Evolutionary conservation across 208 protist species (phyloP), one percentile per base, ranked within the genome.

Genomic region (Giardia muris): DNA sequence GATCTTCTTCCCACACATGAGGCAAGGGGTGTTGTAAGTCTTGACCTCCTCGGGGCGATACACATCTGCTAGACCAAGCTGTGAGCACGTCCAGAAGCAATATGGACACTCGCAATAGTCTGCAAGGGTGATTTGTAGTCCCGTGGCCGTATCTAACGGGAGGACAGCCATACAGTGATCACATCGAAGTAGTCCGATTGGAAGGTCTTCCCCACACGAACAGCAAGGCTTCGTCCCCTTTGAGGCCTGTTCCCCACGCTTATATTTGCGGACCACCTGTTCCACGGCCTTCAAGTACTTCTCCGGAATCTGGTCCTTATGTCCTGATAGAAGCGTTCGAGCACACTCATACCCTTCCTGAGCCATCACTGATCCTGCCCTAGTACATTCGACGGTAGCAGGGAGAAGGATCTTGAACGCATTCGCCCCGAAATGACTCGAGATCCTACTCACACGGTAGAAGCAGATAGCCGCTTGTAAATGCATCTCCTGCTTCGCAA

Each of bases 41-140:
- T 90, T 90, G 2, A 90, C 48, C 1, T 2, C 87, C 10, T 90
- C 87, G 0, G 0, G 1, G n/a, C 2, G 0, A 47, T 90, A 90
- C 43, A 90, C 44, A 4, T 90, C 87, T n/a, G 46, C 46, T 4
- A 90, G n/a, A 48, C 87, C 87, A 4, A 90, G 45, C n/a, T 45
- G 46, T 4, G 87, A 90, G 44, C 87, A 90, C 48, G n/a, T 4
- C 87, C 87, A 90, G 43, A 2, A 47, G 48, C 87, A 90, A 47
- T 44, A 48, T 4, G 87, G 87, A 90, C 87, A 90, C 48, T 90
- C 87, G 45, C 87, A 90, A 90, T 47, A 90, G 87, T 90, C 87
- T 3, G 43, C 44, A 47, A 90, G 45, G 2, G 87, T 47, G 42
- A 90, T 90, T 47, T 90, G 44, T 4, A 2, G 4, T 47, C 87